Evolutionary conservation across 805 yeast species (phyloP).

Genomic region (Tetrapisispora fleetii): DNA sequence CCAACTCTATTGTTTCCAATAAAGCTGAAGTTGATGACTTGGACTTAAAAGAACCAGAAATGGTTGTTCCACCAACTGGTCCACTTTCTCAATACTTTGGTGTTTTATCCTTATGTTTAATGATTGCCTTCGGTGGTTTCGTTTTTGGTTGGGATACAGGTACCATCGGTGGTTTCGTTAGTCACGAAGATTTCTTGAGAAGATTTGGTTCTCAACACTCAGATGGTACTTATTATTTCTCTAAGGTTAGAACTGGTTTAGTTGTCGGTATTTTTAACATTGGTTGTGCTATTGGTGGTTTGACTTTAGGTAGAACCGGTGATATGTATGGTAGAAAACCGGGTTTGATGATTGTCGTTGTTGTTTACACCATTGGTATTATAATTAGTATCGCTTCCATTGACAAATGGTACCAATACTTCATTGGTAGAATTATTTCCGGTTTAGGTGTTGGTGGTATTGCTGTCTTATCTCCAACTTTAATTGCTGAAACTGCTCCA

Average conservation of each 20-base stretch:
- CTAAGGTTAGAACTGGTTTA: slow-evolving; percentile 47
- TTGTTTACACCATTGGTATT: slow-evolving; percentile 58
- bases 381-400: slow-evolving; percentile 50
- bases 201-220: slow-evolving; percentile 41
- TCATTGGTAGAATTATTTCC: slow-evolving; percentile 56
- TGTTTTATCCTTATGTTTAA: slow-evolving; percentile 26
- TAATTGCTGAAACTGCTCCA: slow-evolving; percentile 40
- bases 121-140: slow-evolving; percentile 67
- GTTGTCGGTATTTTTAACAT: slow-evolving; percentile 56
- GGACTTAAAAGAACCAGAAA: slow-evolving; percentile 5
- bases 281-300: slow-evolving; percentile 71
- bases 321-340: slow-evolving; percentile 58
- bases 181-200: slow-evolving; percentile 40
- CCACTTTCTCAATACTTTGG: slow-evolving; percentile 21
- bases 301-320: slow-evolving; percentile 47
- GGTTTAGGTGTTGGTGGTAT: slow-evolving; percentile 79
- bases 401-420: slow-evolving; percentile 57
- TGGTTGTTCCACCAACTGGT: slow-evolving; percentile 3
- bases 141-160: slow-evolving; percentile 77
- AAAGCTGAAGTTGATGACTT: slow-evolving; percentile 7
- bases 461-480: slow-evolving; percentile 66
- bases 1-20: slow-evolving; percentile 7
- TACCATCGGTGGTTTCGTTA: slow-evolving; percentile 51
- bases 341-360: slow-evolving; percentile 51
- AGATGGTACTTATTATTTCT: slow-evolving; percentile 32